Percentiles rank a stretch among this genome's conserved stretches.
Evolutionary conservation across 2,329 filamentous ascomycete genomes (phyloP).

Genomic region (Penicillium sp.): DNA sequence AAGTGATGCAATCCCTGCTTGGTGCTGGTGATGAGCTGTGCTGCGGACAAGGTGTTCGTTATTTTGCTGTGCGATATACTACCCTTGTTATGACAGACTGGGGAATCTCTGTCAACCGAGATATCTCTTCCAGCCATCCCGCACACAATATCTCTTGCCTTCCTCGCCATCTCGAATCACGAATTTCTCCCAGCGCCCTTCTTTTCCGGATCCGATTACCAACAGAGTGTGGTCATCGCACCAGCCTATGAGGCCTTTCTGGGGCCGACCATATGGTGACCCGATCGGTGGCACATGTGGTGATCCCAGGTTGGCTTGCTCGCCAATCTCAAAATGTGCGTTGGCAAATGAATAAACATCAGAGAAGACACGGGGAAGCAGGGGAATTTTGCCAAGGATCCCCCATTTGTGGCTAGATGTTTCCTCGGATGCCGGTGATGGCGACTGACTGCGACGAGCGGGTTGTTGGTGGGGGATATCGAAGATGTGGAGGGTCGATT

Average conservation of each 20-base stretch:
- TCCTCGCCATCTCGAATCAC: slow-evolving; percentile 59
- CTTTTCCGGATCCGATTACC: slow-evolving; percentile 68
- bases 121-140: slow-evolving; percentile 78
- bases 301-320: slow-evolving; percentile 50
- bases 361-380: slow-evolving; percentile 78
- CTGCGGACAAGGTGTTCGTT: neutral
- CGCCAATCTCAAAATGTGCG: slow-evolving; percentile 71
- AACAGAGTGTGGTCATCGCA: slow-evolving; percentile 62
- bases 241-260: slow-evolving; percentile 83
- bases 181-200: slow-evolving; percentile 84
- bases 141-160: slow-evolving; percentile 56
- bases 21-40: neutral
- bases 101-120: slow-evolving; percentile 34
- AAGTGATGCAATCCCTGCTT: neutral
- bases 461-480: slow-evolving; percentile 55
- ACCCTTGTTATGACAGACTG: neutral
- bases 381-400: slow-evolving; percentile 69
- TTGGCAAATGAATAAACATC: slow-evolving; percentile 81
- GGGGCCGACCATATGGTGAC: slow-evolving; percentile 50
- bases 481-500: slow-evolving; percentile 89
- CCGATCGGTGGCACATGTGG: slow-evolving; percentile 44
- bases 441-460: slow-evolving; percentile 29
- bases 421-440: slow-evolving; percentile 32
- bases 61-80: neutral
- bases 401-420: slow-evolving; percentile 69